These are phyloP conservation scores for Syncephalastrum monosporum DNA, from an alignment of 371 early-diverging fungal species.

Conservation along the genomic window DNA sequence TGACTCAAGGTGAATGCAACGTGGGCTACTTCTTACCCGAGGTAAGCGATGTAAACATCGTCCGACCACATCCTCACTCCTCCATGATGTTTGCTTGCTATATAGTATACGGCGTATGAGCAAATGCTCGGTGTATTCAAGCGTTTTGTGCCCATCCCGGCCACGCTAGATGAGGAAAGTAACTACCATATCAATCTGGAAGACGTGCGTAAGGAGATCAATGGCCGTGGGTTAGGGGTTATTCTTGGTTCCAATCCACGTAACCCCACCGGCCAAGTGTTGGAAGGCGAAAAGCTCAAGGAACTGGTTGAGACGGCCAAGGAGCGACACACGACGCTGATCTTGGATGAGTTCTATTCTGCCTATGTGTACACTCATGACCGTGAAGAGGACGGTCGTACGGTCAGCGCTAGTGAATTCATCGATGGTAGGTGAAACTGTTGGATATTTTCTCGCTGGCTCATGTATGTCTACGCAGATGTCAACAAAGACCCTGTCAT, in stretches of 20 bases:
- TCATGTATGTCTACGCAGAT: slow-evolving; percentile 15
- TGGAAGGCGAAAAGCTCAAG: slow-evolving; percentile 39
- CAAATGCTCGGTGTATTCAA: slow-evolving; percentile 52
- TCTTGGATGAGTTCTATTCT: slow-evolving; percentile 55
- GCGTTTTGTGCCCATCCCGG: slow-evolving; percentile 52
- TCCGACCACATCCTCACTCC: too few species aligned
- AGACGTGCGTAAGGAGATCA: slow-evolving; percentile 40
- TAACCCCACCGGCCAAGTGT: slow-evolving; percentile 54
- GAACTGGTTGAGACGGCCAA: slow-evolving; percentile 36
- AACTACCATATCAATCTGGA: slow-evolving; percentile 42
- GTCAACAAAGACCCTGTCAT: slow-evolving; percentile 50
- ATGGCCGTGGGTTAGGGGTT: slow-evolving; percentile 43
- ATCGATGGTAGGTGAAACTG: slow-evolving; percentile 24
- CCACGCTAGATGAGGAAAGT: slow-evolving; percentile 38
- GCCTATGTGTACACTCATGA: slow-evolving; percentile 47
- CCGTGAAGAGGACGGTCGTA: slow-evolving; percentile 29
- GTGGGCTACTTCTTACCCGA: slow-evolving; percentile 58
- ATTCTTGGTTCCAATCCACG: slow-evolving; percentile 55
- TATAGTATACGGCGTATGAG: slow-evolving; percentile 46
- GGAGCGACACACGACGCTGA: slow-evolving; percentile 41
- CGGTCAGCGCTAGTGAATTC: slow-evolving; percentile 36
- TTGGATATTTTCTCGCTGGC: background rate
- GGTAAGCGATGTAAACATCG: background rate
- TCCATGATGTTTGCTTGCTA: background rate
- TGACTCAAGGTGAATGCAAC: slow-evolving; percentile 18